Evolutionary conservation across 73 alveolate species (phyloP).

Genomic region (Blepharisma stoltei): DNA sequence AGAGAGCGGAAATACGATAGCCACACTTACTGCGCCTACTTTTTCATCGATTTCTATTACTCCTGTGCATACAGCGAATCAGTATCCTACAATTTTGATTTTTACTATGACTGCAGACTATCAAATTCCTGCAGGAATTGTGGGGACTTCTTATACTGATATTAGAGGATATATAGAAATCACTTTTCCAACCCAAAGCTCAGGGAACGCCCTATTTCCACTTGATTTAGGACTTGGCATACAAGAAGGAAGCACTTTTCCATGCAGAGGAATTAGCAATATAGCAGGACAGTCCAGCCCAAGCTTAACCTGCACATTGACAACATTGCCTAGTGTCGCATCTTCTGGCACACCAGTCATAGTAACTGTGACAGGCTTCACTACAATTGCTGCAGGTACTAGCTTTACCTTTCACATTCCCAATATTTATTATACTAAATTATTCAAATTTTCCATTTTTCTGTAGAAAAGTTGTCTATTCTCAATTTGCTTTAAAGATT

Average conservation of each 20-base stretch:
- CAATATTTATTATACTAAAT: too few relatives aligned
- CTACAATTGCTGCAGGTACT: conserved; percentile 23
- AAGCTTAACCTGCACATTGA: background rate
- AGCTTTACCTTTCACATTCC: conserved; percentile 6
- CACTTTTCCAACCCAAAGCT: conserved; percentile 5
- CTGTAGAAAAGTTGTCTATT: too few relatives aligned
- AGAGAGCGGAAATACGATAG: conserved; percentile 6
- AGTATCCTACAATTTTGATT: conserved; percentile 22
- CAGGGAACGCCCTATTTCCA: background rate
- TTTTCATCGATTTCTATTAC: background rate
- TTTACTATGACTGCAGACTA: background rate
- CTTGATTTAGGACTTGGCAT: conserved; percentile 13
- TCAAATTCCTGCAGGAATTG: conserved; percentile 22
- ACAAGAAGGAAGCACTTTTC: background rate
- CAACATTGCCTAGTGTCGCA: conserved; percentile 15
- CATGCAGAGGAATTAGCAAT: conserved; percentile 8
- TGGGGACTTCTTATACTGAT: background rate
- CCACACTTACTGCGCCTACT: background rate
- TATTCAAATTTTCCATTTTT: too few relatives aligned
- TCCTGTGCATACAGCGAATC: background rate
- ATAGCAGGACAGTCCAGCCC: background rate
- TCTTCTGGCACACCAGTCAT: conserved; percentile 15
- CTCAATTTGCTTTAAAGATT: too few relatives aligned
- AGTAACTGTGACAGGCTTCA: conserved; percentile 23
- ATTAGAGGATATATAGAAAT: conserved; percentile 27